A percentile compares a stretch with the other conserved stretches of the same genome.
Conservation (phyloP, 2,329 filamentous ascomycete genomes). For the Fusarium subglutinans region DNA sequence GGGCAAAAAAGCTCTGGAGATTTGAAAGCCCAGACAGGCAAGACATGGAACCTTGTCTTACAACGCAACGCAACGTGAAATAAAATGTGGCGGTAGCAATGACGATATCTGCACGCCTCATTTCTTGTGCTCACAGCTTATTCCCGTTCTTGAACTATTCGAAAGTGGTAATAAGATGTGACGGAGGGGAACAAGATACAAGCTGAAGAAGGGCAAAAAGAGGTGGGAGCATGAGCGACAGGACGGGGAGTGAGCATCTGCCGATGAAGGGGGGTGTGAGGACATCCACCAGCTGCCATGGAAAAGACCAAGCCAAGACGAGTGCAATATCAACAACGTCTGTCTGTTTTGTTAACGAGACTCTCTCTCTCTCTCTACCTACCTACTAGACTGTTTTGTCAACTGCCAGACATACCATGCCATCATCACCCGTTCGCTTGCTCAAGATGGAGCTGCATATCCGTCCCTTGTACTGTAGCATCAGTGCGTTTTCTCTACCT, state of each 20-base stretch:
- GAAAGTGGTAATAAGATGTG: slow-evolving; percentile 22
- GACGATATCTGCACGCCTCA: slow-evolving; percentile 21
- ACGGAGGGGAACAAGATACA: background rate
- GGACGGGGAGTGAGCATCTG: slow-evolving; percentile 10
- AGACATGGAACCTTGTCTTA: background rate
- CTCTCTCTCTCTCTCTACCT: background rate
- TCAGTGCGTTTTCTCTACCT: slow-evolving; percentile 11
- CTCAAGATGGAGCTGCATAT: slow-evolving; percentile 32
- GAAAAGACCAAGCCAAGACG: slow-evolving; percentile 1
- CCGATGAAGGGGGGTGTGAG: slow-evolving; percentile 5
- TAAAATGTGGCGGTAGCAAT: slow-evolving; percentile 10
- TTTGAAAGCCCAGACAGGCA: background rate
- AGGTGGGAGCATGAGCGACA: slow-evolving; percentile 15
- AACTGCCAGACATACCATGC: slow-evolving; percentile 1
- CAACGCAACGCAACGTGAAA: background rate
- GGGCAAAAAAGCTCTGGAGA: background rate
- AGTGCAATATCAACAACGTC: slow-evolving; percentile 12
- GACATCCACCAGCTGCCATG: background rate
- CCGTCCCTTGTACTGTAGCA: slow-evolving; percentile 20
- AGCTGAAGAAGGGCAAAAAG: slow-evolving; percentile 10
- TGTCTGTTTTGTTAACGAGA: background rate
- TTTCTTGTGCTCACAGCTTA: background rate
- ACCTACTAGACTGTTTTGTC: background rate
- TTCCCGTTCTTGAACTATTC: background rate
- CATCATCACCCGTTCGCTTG: slow-evolving; percentile 3